These are phyloP conservation scores for Naganishia onofrii DNA, from an alignment of 768 basidiomycete species.

Conservation along the genomic window DNA sequence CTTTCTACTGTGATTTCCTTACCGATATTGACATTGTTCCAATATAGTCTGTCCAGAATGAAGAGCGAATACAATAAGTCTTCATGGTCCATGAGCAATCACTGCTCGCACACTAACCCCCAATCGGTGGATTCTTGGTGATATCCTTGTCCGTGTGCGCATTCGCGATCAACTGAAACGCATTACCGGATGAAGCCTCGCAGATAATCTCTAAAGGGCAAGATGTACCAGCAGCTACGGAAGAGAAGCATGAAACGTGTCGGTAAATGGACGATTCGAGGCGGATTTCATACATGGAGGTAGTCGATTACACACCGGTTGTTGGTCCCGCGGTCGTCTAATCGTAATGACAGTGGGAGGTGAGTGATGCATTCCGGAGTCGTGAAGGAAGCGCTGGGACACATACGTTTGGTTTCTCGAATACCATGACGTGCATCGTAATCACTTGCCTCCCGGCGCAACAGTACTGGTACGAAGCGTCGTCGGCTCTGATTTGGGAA, in stretches of 20 bases:
- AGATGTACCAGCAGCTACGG: slow-evolving; percentile 3
- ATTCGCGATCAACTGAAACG: slow-evolving; percentile 35
- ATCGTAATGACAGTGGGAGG: not conserved
- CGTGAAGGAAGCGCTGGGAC: not conserved
- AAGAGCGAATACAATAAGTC: no score
- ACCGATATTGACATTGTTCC: slow-evolving; percentile 49
- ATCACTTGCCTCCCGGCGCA: slow-evolving; percentile 49
- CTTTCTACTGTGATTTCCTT: not conserved
- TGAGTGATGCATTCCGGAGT: not conserved
- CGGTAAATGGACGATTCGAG: not conserved
- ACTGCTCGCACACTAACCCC: slow-evolving; percentile 36
- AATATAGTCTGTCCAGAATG: slow-evolving; percentile 39
- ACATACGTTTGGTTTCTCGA: slow-evolving; percentile 40
- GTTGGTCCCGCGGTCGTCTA: not conserved
- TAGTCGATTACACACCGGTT: not conserved
- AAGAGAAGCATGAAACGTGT: not conserved
- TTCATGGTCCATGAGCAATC: no score
- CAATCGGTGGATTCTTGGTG: slow-evolving; percentile 44
- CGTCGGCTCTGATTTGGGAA: slow-evolving; percentile 39
- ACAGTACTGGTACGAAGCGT: slow-evolving; percentile 50
- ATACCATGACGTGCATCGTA: slow-evolving; percentile 43
- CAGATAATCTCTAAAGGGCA: slow-evolving; percentile 34
- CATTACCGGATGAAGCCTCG: slow-evolving; percentile 42
- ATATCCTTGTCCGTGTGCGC: slow-evolving; percentile 38
- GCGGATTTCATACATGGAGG: not conserved